Evolutionary conservation across 2,329 filamentous ascomycete genomes (phyloP).

Genomic region (Phaeosphaeria sp.): DNA sequence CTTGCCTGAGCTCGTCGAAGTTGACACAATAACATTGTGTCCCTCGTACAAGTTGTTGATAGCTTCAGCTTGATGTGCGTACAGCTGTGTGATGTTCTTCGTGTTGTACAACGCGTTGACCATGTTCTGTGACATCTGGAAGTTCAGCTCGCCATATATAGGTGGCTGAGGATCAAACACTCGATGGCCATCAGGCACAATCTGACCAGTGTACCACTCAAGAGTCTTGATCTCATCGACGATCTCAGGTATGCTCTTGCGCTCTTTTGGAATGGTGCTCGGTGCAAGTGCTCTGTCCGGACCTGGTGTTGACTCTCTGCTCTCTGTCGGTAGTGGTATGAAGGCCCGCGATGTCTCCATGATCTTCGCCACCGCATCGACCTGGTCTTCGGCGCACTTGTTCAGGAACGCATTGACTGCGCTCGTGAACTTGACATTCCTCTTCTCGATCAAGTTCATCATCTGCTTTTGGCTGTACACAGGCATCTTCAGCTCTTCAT

Average conservation of each 20-base stretch:
- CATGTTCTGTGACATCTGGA: conserved; percentile 84
- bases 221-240: conserved; percentile 80
- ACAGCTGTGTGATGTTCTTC: conserved; percentile 83
- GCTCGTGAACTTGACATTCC: conserved; percentile 81
- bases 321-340: conserved; percentile 67
- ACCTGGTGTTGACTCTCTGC: conserved; percentile 51
- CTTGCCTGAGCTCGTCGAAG: conserved; percentile 95
- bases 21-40: conserved; percentile 88
- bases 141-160: conserved; percentile 82
- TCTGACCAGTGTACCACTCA: conserved; percentile 89
- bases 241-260: conserved; percentile 83
- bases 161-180: conserved; percentile 87
- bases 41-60: conserved; percentile 87
- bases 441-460: conserved; percentile 84
- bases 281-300: conserved; percentile 62
- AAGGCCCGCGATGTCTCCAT: conserved; percentile 64
- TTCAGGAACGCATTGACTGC: conserved; percentile 81
- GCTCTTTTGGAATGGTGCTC: conserved; percentile 76
- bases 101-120: conserved; percentile 98
- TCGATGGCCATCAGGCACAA: conserved; percentile 90
- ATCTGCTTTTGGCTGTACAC: conserved; percentile 94
- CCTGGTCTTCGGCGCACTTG: conserved; percentile 67
- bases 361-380: conserved; percentile 73
- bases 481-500: conserved; percentile 88
- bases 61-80: conserved; percentile 90